Evolutionary conservation across 495 filamentous ascomycete species (phyloP), one percentile per base, ranked within the genome.

Genomic region (Podospora pseudopauciseta): DNA sequence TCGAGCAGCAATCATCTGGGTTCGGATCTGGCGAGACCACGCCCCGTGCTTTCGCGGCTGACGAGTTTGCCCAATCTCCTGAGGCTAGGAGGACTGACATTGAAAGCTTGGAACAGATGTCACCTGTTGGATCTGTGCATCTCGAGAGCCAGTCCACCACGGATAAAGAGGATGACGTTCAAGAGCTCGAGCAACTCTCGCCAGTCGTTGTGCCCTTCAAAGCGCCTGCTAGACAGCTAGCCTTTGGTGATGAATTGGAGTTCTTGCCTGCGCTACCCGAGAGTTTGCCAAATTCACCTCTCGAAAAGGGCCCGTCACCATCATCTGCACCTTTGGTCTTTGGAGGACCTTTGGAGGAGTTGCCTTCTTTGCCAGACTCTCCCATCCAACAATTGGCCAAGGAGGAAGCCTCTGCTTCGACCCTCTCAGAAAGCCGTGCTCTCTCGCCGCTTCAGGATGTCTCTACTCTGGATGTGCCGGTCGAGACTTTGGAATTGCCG

Each of bases 231-330:
- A 49, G 39, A 11, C 39, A 11, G 39, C 15, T 49, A 49, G 9
- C 13, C 2, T 49, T 60, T 49, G 55, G 39, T 55, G 63, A 65
- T 16, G 64, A 59, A 4, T 2, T 60, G 54, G 64, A 59, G 15
- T 13, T 59, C n/a, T 39, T 66, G 56, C 64, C 64, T 13, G 54
- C 64, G 11, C 34, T 66, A 16, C 64, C 64, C 0, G 64, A 66
- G 19, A 57, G 44, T 11, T 26, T 18, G 49, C 59, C 59, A 13
- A 13, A 18, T 27, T 61, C 59, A 2, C 59, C 59, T 61, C 23
- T 32, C 13, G 39, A 49, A 16, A 49, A 49, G 39, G 9, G 15
- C 15, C 13, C 9, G 9, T 49, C 39, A 11, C 39, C 39, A 16
- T 2, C 39, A 11, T 49, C 23, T 23, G 23, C 39, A 49, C 39